Percentiles rank a stretch among this genome's conserved stretches.
These are phyloP conservation scores for Helminthosporium solani DNA, from an alignment of 2,329 filamentous ascomycete genomes.

Conservation along the genomic window DNA sequence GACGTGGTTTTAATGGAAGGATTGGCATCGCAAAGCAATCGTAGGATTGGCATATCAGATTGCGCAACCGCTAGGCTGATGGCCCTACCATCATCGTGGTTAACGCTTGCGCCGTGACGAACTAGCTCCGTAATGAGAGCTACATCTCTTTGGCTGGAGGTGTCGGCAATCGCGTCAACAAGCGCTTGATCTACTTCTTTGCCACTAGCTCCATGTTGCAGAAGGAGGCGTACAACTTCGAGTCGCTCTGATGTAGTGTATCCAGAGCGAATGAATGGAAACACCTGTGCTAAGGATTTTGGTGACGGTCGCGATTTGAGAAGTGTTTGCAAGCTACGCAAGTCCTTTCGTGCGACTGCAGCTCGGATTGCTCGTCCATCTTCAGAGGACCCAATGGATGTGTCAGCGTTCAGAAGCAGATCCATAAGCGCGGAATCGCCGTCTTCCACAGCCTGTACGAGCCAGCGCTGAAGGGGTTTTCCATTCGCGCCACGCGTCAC, in stretches of 20 bases:
- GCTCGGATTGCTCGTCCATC: constrained; percentile 21
- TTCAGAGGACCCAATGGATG: constrained; percentile 21
- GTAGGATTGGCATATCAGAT: constrained; percentile 28
- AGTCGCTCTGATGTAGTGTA: constrained; percentile 25
- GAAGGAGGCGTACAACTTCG: constrained; percentile 21
- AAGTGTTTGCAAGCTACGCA: constrained; percentile 20
- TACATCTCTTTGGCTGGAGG: constrained; percentile 23
- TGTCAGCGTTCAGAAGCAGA: constrained; percentile 30
- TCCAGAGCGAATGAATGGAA: constrained; percentile 21
- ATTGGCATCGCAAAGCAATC: constrained; percentile 26
- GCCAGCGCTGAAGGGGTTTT: constrained; percentile 26
- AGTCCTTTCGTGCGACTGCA: constrained; percentile 27
- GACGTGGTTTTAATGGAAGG: constrained; percentile 23
- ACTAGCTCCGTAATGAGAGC: constrained; percentile 30
- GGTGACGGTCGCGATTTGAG: constrained; percentile 24
- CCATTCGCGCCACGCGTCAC: constrained; percentile 32
- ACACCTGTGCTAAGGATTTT: constrained; percentile 21
- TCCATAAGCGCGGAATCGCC: constrained; percentile 29
- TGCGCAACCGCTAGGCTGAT: constrained; percentile 29
- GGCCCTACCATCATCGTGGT: constrained; percentile 26
- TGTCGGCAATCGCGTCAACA: constrained; percentile 29
- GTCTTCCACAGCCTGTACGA: constrained; percentile 32
- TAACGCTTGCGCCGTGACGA: constrained; percentile 24
- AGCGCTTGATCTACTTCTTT: constrained; percentile 32
- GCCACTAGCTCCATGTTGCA: constrained; percentile 30